Base-by-base conservation (phyloP, 2,329 filamentous ascomycete genomes). In the Harringtonia aguacate region DNA sequence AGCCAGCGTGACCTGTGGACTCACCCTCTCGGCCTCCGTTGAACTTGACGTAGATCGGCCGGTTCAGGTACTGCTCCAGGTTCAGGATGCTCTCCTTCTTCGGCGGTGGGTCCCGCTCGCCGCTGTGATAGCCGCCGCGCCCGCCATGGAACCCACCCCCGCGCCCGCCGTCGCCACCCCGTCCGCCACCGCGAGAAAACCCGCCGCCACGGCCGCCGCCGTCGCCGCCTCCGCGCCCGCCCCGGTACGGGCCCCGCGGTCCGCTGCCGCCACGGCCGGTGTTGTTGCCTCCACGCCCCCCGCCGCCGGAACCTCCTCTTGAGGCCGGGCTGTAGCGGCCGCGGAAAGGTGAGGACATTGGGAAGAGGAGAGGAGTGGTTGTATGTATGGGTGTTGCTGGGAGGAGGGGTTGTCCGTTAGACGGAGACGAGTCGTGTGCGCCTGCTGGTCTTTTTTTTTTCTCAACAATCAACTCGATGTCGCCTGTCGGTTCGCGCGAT, bases 51-150 rank as follows among this genome's bases (percentile, higher is more conserved):
- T 77, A 84, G 54, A 98, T 87, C 59, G 84, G 76, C 76, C 95
- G 94, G 65, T 98, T 88, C 84, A 95, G 88, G 65, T 97, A 98
- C 69, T 95, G 95, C 60, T 74, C 79, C 57, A 98, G 66, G 60
- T 98, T 90, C 43, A 98, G 77, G 56, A 98, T 98, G 63, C 95
- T 97, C 67, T 98, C 92, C 73, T 97, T 97, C 79, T 95, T 95
- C 48, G 88, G 86, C 56, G 82, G 78, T 66, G 94, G 86, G 79
- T 79, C 39, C 10, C 39, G 27, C 13, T 36, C 31, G 33, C 45
- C 46, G 27, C n/a, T n/a, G n/a, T n/a, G n/a, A n/a, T 36, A 21
- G 8, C 41, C 39, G 9, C 48, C 41, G 9, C 39, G 36, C 24
- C 46, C 48, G n/a, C 43, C 24, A 15, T 18, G 7, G 21, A 41